Percentiles rank a stretch among this genome's conserved stretches.
phyloP scores from a whole-genome alignment of 2,329 filamentous ascomycete genomes.

The Rhexocercosporidium sp. region DNA sequence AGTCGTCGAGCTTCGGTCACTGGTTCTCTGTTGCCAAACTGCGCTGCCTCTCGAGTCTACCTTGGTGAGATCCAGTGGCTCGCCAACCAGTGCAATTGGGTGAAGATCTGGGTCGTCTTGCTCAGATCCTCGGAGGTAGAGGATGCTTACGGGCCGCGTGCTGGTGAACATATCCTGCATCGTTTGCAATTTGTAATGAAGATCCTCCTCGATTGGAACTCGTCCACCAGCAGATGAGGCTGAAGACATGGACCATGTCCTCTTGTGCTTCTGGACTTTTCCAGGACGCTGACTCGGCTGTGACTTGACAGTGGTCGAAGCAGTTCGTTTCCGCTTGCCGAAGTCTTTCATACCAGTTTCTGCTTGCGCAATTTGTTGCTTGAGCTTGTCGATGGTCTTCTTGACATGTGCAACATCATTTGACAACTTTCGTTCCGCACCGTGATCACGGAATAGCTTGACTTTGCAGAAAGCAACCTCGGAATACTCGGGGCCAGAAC shows the following conservation, averaged over 20 bases:
- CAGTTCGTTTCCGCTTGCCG: conserved; percentile 65
- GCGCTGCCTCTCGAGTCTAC: conserved; percentile 45
- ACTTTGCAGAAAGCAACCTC: conserved; percentile 97
- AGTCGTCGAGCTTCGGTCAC: conserved; percentile 61
- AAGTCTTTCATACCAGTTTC: conserved; percentile 72
- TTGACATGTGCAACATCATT: conserved; percentile 95
- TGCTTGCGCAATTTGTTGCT: conserved; percentile 86
- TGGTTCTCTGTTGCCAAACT: conserved; percentile 50
- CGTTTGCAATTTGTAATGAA: conserved; percentile 78
- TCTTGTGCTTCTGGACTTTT: conserved; percentile 89
- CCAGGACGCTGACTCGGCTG: conserved; percentile 63
- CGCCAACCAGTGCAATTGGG: conserved; percentile 75
- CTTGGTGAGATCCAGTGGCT: conserved; percentile 64
- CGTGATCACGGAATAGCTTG: conserved; percentile 95
- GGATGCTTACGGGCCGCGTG: conserved; percentile 76
- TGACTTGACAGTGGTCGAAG: conserved; percentile 51
- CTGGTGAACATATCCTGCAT: conserved; percentile 90
- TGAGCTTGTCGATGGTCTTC: conserved; percentile 94
- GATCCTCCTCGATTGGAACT: conserved; percentile 71
- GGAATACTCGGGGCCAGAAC: conserved; percentile 52
- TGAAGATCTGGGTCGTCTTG: conserved; percentile 80
- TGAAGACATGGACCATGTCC: conserved; percentile 95
- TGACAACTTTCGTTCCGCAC: conserved; percentile 90
- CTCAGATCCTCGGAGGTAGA: conserved; percentile 79
- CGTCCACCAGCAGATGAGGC: conserved; percentile 64